A percentile compares a stretch with the other conserved stretches of the same genome.
Evolutionary conservation across 345 rosid genomes (phyloP).

Genomic region (Hibiscus mutabilis): DNA sequence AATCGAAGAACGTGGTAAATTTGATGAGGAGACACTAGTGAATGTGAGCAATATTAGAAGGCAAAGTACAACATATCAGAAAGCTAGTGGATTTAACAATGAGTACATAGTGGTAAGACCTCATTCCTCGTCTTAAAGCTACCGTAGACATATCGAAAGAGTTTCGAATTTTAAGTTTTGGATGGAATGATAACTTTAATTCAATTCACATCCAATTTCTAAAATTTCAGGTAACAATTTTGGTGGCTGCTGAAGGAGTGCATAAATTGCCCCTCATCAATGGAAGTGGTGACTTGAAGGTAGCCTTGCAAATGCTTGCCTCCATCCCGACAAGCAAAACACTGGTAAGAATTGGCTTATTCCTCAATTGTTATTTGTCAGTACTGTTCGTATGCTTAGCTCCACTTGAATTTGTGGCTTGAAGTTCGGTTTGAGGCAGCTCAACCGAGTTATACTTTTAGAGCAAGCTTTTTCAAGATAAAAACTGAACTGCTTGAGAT

Average conservation of each 20-base stretch:
- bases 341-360: conserved; percentile 38
- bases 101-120: conserved; percentile 81
- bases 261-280: conserved; percentile 69
- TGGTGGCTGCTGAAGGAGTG: conserved; percentile 90
- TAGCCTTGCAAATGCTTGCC: conserved; percentile 74
- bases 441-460: not conserved
- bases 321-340: conserved; percentile 67
- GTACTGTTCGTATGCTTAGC: not conserved
- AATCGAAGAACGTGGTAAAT: conserved; percentile 92
- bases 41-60: conserved; percentile 73
- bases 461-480: not conserved
- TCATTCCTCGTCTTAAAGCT: not conserved
- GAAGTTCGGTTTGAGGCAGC: not conserved
- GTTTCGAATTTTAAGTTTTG: not conserved
- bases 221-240: conserved; percentile 55
- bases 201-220: conserved; percentile 3
- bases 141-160: not conserved
- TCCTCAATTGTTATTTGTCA: not conserved
- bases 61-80: conserved; percentile 46
- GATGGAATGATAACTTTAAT: not conserved
- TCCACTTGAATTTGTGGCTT: not conserved
- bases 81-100: conserved; percentile 63
- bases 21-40: conserved; percentile 90
- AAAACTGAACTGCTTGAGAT: not conserved
- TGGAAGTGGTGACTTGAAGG: conserved; percentile 64